Conservation (phyloP, 2,329 filamentous ascomycete species). For the Helicocarpus griseus region DNA sequence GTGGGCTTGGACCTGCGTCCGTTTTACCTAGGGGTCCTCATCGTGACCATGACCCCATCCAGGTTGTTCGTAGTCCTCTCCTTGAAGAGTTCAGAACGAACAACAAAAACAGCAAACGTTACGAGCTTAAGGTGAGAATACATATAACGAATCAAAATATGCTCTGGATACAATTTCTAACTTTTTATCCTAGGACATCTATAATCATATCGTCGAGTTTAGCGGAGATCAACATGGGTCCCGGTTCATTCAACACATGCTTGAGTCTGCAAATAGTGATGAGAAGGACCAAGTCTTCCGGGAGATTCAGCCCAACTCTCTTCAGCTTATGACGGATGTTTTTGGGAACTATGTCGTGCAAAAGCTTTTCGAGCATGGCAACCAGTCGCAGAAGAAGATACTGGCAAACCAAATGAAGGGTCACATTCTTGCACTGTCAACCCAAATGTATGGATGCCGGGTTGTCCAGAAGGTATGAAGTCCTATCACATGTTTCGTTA, state of each 20-base stretch:
- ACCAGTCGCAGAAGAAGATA: constrained; percentile 82
- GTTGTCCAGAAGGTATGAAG: constrained; percentile 77
- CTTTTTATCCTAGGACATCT: constrained; percentile 55
- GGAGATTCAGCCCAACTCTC: constrained; percentile 73
- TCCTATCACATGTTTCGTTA: not conserved
- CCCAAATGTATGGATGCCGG: constrained; percentile 86
- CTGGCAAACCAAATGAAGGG: constrained; percentile 81
- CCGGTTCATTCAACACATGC: constrained; percentile 86
- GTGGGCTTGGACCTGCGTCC: constrained; percentile 22
- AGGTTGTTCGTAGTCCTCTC: constrained; percentile 58
- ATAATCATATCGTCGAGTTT: constrained; percentile 81
- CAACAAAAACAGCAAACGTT: constrained; percentile 57
- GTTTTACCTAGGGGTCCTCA: constrained; percentile 32
- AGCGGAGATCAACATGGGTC: constrained; percentile 94
- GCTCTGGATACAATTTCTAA: not conserved
- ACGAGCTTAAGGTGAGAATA: constrained; percentile 59
- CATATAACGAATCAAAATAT: not conserved
- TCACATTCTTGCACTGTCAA: constrained; percentile 67
- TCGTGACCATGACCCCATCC: constrained; percentile 50
- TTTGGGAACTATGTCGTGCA: constrained; percentile 99
- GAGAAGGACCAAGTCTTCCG: constrained; percentile 86
- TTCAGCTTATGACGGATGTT: constrained; percentile 89
- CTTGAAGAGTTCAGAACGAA: constrained; percentile 73
- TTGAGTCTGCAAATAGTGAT: constrained; percentile 87
- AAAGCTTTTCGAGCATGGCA: constrained; percentile 94